These are phyloP conservation scores for Chalciporus sphaerocephalus DNA, from an alignment of 768 basidiomycete genomes.

Conservation along the genomic window DNA sequence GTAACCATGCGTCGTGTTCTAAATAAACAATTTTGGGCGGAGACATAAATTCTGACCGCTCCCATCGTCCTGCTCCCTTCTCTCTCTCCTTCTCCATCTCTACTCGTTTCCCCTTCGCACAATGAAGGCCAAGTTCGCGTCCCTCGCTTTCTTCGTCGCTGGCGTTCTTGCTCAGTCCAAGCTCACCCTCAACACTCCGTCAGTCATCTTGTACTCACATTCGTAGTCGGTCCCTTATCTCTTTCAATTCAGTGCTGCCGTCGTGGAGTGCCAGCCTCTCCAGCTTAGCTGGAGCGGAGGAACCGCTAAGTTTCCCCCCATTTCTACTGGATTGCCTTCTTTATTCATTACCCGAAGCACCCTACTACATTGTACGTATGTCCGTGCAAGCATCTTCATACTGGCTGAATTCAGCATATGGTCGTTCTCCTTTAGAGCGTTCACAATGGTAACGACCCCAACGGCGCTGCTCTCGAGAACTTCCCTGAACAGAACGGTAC, in stretches of 20 bases:
- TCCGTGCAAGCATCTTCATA: neutral
- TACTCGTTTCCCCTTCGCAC: slow-evolving; percentile 21
- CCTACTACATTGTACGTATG: slow-evolving; percentile 60
- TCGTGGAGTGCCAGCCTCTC: slow-evolving; percentile 55
- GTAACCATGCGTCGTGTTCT: too few relatives aligned
- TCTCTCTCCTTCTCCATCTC: slow-evolving; percentile 17
- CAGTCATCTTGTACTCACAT: slow-evolving; percentile 26
- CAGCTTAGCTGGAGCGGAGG: slow-evolving; percentile 56
- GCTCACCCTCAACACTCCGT: slow-evolving; percentile 70
- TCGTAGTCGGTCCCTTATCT: neutral
- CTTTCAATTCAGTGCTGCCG: slow-evolving; percentile 36
- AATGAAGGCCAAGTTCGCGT: slow-evolving; percentile 45
- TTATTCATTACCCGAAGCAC: slow-evolving; percentile 35
- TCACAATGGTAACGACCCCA: slow-evolving; percentile 46
- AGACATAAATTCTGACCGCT: slow-evolving; percentile 27
- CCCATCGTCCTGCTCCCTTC: slow-evolving; percentile 22
- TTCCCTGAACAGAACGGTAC: slow-evolving; percentile 40
- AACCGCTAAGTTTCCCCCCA: slow-evolving; percentile 38
- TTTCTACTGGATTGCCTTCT: neutral
- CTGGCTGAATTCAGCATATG: neutral
- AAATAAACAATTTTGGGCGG: slow-evolving; percentile 26
- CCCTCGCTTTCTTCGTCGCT: slow-evolving; percentile 40
- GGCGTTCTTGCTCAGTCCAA: slow-evolving; percentile 49
- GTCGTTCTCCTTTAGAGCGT: slow-evolving; percentile 41
- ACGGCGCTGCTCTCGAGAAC: slow-evolving; percentile 40